phyloP scores from a whole-genome alignment of 148 eudicot species.

The Cornus florida region DNA sequence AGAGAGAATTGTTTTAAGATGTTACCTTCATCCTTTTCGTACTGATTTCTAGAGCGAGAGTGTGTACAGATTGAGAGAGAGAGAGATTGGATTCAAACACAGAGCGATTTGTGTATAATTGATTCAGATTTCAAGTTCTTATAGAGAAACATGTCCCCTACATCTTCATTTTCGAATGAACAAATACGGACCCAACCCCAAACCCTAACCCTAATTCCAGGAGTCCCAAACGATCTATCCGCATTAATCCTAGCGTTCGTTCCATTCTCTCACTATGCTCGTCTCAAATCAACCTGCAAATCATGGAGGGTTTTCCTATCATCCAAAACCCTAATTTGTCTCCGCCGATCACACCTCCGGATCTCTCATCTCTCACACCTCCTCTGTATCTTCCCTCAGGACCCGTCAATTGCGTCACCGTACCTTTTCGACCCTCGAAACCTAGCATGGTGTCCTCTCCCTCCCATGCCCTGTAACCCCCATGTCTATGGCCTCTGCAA shows the following conservation, averaged over 20 bases:
- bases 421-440: constrained; percentile 65
- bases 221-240: constrained; percentile 70
- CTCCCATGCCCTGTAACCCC: constrained; percentile 86
- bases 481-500: constrained; percentile 72
- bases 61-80: neutral
- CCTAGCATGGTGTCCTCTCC: constrained; percentile 65
- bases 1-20: neutral
- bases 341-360: constrained; percentile 34
- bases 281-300: constrained; percentile 65
- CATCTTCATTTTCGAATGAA: constrained; percentile 14
- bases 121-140: neutral
- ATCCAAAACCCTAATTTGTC: constrained; percentile 47
- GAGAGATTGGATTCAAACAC: neutral
- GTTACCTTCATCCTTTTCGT: neutral
- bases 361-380: constrained; percentile 40
- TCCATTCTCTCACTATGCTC: constrained; percentile 52
- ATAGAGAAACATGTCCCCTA: constrained; percentile 15
- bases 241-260: constrained; percentile 56
- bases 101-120: neutral
- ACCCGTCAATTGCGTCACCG: constrained; percentile 68
- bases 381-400: constrained; percentile 71
- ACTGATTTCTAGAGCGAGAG: neutral
- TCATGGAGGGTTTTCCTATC: constrained; percentile 74
- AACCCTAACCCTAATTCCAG: constrained; percentile 74
- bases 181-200: constrained; percentile 20